Base-by-base conservation (phyloP, 2,329 filamentous ascomycete genomes). In the Aureobasidium uvarum region DNA sequence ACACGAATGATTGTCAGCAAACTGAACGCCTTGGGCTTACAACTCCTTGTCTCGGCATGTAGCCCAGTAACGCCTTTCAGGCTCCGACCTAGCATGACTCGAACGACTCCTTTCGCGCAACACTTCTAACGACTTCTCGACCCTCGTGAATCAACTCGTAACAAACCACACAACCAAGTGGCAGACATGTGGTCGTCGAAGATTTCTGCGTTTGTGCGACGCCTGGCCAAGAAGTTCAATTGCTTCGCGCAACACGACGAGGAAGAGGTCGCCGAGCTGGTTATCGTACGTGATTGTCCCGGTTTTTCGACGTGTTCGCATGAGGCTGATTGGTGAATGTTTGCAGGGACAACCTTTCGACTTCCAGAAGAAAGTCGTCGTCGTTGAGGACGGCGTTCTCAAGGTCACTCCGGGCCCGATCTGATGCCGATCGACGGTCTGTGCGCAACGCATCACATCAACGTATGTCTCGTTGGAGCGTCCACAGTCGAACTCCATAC, bases 51-150 rank as follows among this genome's bases (percentile, higher is more conserved):
- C 38, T 56, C 52, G 52, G 52, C 52, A 43, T 56, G 52, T 56
- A 56, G 18, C 33, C 33, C 33, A 36, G 33, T 36, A 36, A 36
- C 23, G 28, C 6, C 25, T 10, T 41, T 36, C 10, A 25, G n/a
- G 36, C 20, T 20, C 52, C 33, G 20, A 33, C 20, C 55, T 58
- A 58, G 55, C 55, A 58, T 58, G 55, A 58, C 55, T 58, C 55
- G 55, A 45, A 13, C 25, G 8, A n/a, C 38, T 20, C 14, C 18
- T 41, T 41, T 39, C 52, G 6, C 38, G 38, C 16, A 28, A 11
- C 52, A 25, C 55, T 20, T 45, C 18, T 18, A 33, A 58, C 39
- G n/a, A 28, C n/a, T 28, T 33, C 18, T 58, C 55, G 25, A 45
- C 38, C 16, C 39, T 46, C 18, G 23, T 33, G 18, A 25, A 33